Evolutionary conservation across 2,329 filamentous ascomycete genomes (phyloP), one percentile per base, ranked within the genome.

Genomic region (Fusarium bactridioides): DNA sequence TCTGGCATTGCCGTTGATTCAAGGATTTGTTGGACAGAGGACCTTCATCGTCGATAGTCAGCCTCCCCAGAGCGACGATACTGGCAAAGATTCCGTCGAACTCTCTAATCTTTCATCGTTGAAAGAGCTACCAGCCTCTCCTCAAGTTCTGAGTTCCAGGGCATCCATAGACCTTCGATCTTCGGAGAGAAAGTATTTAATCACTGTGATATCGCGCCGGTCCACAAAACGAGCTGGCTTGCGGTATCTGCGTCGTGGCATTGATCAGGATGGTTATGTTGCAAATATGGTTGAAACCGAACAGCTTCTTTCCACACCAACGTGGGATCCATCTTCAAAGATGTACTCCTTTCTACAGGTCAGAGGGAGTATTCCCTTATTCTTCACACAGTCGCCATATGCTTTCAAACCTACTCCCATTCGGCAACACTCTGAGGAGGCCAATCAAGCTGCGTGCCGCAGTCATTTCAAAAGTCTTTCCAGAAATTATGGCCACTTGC

Each of bases 201-300:
- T 98, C n/a, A 98, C 95, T 0, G 77, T 99, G 21, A 92, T 99
- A 57, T 98, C 95, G n/a, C 89, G 96, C 58, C 89, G 96, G 35
- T 97, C 94, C 3, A 89, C 92, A 27, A 93, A 95, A 76, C 89
- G 96, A 45, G 94, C 95, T 25, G 96, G 96, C 5, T 84, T 98
- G 33, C 90, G 96, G 60, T 99, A 99, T 81, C 86, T 98, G 7
- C 92, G 96, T 15, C 91, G 96, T 31, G 96, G 96, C 11, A 89
- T 97, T 27, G 94, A 99, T 75, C 94, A 98, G 65, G 90, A 95
- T 65, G 96, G 96, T 0, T 91, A 93, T 76, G 91, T 93, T 9
- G 96, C 96, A 23, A 99, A 99, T 78, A 91, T 87, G 33, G 95
- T 98, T 25, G 96, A 99, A 83, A 97, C 95, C 0, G 96, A 99